phyloP scores from a whole-genome alignment of 2,329 filamentous ascomycete genomes.

The Trematosphaeria pertusa region DNA sequence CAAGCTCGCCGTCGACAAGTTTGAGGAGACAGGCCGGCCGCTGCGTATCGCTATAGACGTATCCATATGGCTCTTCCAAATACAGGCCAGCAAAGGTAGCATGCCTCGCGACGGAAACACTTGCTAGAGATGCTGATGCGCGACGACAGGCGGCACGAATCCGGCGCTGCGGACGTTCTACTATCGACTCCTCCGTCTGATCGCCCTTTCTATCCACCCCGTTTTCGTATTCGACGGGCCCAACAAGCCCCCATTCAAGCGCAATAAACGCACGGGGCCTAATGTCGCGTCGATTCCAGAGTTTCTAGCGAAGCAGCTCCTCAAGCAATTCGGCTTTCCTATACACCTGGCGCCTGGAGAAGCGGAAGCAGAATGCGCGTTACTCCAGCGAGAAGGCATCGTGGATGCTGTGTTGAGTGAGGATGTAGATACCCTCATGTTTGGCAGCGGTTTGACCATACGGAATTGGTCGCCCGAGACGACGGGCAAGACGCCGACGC shows the following conservation, averaged over 20 bases:
- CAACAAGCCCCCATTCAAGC: conserved; percentile 84
- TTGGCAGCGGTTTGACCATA: conserved; percentile 80
- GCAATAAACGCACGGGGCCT: conserved; percentile 75
- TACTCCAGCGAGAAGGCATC: conserved; percentile 76
- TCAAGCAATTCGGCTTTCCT: conserved; percentile 84
- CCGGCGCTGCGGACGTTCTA: conserved; percentile 91
- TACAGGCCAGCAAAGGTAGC: conserved; percentile 77
- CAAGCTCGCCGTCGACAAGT: conserved; percentile 79
- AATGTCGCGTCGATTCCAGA: conserved; percentile 71
- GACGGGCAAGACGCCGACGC: conserved; percentile 75
- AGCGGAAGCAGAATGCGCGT: conserved; percentile 93
- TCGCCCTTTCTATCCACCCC: conserved; percentile 79
- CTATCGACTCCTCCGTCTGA: conserved; percentile 82
- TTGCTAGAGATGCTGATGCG: conserved; percentile 17
- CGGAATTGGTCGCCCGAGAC: conserved; percentile 83
- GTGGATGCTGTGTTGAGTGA: conserved; percentile 90
- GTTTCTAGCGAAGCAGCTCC: conserved; percentile 80
- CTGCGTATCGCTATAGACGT: conserved; percentile 91
- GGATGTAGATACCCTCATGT: conserved; percentile 98
- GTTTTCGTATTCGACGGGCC: conserved; percentile 91
- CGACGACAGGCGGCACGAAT: conserved; percentile 74
- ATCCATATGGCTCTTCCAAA: conserved; percentile 97
- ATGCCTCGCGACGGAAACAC: background rate
- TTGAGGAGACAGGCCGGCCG: conserved; percentile 73
- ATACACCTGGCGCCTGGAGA: conserved; percentile 90